Conservation (phyloP, 495 filamentous ascomycete species). For the Corynascus novoguineensis region DNA sequence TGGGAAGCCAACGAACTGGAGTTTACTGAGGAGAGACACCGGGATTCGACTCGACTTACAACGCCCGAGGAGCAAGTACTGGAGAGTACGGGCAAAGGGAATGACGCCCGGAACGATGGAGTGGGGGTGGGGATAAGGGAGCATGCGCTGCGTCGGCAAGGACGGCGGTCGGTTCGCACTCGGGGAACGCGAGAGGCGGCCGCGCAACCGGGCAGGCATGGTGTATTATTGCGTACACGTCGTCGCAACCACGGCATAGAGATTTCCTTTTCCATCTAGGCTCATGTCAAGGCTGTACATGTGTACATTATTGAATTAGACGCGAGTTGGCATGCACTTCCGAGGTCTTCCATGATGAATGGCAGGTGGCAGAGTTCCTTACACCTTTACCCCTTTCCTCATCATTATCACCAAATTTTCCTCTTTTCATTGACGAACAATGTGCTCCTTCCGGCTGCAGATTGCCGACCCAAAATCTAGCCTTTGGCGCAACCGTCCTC, state of each 20-base stretch:
- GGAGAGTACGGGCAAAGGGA: neutral
- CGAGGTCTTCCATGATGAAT: constrained; percentile 2
- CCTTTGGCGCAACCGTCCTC: too few species aligned
- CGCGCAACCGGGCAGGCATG: constrained; percentile 27
- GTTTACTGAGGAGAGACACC: neutral
- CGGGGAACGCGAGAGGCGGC: neutral
- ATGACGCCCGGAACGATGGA: constrained; percentile 1
- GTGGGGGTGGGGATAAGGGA: neutral
- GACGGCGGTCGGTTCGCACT: neutral
- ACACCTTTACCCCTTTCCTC: too few species aligned
- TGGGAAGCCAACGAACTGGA: constrained; percentile 10
- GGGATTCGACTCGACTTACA: constrained; percentile 5
- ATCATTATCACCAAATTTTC: too few species aligned
- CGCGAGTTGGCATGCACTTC: constrained; percentile 19
- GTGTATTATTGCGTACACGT: constrained; percentile 37
- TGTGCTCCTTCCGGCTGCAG: too few species aligned
- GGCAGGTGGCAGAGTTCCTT: neutral
- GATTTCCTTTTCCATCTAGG: constrained; percentile 32
- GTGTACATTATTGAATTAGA: constrained; percentile 38
- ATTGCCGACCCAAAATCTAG: too few species aligned
- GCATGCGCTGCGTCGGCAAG: constrained; percentile 6
- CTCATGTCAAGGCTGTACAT: constrained; percentile 38
- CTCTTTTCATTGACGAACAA: too few species aligned
- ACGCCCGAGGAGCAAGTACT: constrained; percentile 7
- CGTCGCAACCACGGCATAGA: constrained; percentile 31